phyloP scores from a whole-genome alignment of 495 filamentous ascomycete species.

The Penicillium daleae region DNA sequence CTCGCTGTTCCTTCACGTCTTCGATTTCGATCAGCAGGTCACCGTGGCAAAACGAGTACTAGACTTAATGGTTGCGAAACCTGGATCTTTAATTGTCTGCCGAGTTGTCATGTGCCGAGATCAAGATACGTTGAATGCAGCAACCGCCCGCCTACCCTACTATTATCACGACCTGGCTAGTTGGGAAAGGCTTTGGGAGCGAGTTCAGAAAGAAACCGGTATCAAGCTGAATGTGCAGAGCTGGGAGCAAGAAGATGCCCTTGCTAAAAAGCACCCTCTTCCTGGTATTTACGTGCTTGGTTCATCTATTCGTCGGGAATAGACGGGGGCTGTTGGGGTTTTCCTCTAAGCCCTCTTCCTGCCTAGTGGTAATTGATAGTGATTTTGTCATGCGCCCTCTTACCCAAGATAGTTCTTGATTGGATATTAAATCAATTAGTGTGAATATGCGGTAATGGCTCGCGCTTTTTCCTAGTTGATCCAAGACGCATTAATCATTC shows the following conservation, averaged over 20 bases:
- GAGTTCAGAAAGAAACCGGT: constrained; percentile 45
- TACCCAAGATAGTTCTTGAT: no score
- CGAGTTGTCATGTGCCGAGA: constrained; percentile 40
- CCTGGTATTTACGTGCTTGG: constrained; percentile 4
- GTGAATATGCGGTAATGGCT: no score
- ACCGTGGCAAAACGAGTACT: background rate
- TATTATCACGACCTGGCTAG: constrained; percentile 45
- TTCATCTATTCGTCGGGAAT: background rate
- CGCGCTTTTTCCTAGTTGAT: no score
- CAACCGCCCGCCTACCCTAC: constrained; percentile 13
- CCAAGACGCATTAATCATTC: no score
- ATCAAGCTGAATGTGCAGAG: constrained; percentile 39
- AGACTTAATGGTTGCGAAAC: constrained; percentile 18
- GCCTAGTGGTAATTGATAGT: no score
- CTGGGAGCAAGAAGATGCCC: constrained; percentile 13
- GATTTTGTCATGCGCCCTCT: no score
- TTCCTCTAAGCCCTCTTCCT: background rate
- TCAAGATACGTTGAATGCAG: constrained; percentile 23
- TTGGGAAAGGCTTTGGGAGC: constrained; percentile 49
- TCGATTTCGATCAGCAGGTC: background rate
- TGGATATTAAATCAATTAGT: no score
- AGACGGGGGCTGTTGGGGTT: background rate
- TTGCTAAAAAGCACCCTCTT: constrained; percentile 12
- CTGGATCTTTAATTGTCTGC: constrained; percentile 47
- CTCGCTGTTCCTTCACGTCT: background rate